Base-by-base conservation (phyloP, 768 basidiomycete species). In the Fibroporia radiculosa region DNA sequence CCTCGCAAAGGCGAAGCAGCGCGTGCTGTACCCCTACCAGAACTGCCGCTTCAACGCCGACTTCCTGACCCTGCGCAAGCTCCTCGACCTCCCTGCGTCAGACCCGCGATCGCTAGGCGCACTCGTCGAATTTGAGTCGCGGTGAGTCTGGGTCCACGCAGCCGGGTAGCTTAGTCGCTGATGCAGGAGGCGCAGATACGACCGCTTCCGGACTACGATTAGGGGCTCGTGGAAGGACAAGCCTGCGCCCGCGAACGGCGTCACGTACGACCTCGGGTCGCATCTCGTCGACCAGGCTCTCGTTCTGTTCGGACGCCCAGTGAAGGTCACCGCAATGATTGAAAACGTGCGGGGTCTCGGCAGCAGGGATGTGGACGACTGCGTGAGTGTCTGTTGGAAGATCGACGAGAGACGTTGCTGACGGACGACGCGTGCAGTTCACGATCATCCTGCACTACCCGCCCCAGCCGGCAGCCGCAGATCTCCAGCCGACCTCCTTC, bases 161-260 rank as follows among this genome's bases (percentile, higher is more conserved):
- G 29, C 10, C n/a, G n/a, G n/a, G n/a, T n/a, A n/a, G n/a, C n/a
- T n/a, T n/a, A n/a, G n/a, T n/a, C n/a, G n/a, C n/a, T n/a, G n/a
- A n/a, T n/a, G 13, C 16, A 6, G 16, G 34, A n/a, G 4, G 12
- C 13, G 1, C 44, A 86, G 86, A 58, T 84, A 77, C 59, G 87
- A 89, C 59, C 80, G 89, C 35, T 89, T 77, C 66, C 77, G 84
- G 24, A 70, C 71, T 18, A 68, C 64, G 1, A 58, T 80, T 23
- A 83, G 82, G 53, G 77, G 80, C 10, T 75, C 78, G 0, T 95
- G 90, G 91, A 92, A 91, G 62, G 87, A 90, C 48, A 60, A 72
- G 24, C 68, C 77, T 1, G 65, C 69, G 0, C 77, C 80, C 16
- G 79, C 74, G 18, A 73, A 72, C 34, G 85, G 87, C 3, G 68